These are phyloP conservation scores for Aureobasidium namibiae DNA, from an alignment of 2,329 filamentous ascomycete species.

Conservation along the genomic window DNA sequence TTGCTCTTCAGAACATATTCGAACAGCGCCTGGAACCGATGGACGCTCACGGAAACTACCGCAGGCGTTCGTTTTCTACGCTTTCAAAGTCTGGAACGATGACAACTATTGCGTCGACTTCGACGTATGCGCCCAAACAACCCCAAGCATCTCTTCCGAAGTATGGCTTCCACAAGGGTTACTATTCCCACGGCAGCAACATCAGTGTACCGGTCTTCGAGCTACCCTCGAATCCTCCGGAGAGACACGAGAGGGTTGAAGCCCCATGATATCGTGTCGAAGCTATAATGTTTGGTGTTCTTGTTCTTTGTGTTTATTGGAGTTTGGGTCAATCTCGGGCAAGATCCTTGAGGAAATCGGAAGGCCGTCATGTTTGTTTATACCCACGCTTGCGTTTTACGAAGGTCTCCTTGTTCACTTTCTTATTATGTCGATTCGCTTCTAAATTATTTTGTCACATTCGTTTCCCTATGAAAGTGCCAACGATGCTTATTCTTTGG, in stretches of 20 bases:
- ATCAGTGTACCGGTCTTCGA: conserved; percentile 5
- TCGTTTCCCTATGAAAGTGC: too few relatives aligned
- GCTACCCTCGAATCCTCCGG: background rate
- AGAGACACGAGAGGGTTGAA: background rate
- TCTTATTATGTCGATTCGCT: background rate
- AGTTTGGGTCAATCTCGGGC: background rate
- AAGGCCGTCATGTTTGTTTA: background rate
- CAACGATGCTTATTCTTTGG: too few relatives aligned
- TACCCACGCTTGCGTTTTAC: background rate
- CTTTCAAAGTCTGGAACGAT: conserved; percentile 1
- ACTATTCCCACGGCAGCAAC: background rate
- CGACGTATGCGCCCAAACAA: background rate
- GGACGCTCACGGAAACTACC: background rate
- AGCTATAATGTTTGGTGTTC: background rate
- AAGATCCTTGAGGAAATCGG: background rate
- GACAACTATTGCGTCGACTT: conserved; percentile 1
- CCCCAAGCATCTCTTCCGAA: background rate
- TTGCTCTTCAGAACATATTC: conserved; percentile 24
- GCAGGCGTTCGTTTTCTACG: background rate
- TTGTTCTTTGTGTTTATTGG: background rate
- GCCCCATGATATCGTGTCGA: background rate
- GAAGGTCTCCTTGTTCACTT: background rate
- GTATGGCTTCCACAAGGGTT: background rate
- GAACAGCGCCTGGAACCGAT: conserved; percentile 9
- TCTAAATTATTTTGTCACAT: background rate